These are phyloP conservation scores for Microcyclospora tardicrescens DNA, from an alignment of 2,329 filamentous ascomycete species.

Conservation along the genomic window DNA sequence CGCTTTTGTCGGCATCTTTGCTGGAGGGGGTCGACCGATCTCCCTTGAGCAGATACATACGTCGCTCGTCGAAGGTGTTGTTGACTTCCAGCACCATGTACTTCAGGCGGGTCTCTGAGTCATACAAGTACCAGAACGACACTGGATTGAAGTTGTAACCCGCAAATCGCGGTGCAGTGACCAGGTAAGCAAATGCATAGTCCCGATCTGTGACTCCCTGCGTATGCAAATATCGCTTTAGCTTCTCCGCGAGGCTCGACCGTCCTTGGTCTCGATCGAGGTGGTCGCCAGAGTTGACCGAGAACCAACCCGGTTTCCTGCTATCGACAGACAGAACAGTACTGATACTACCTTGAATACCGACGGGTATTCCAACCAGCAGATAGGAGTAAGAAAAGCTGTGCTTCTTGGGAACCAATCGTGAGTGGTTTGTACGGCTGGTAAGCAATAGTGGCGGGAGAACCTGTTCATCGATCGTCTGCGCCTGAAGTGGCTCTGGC, in stretches of 20 bases:
- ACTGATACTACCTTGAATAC: slow-evolving; percentile 43
- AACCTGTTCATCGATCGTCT: slow-evolving; percentile 20
- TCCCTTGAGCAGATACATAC: slow-evolving; percentile 49
- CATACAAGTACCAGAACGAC: slow-evolving; percentile 70
- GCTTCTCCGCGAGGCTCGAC: slow-evolving; percentile 47
- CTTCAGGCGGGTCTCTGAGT: slow-evolving; percentile 40
- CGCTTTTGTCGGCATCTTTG: slow-evolving; percentile 1
- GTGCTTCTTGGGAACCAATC: slow-evolving; percentile 55
- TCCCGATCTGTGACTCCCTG: slow-evolving; percentile 45
- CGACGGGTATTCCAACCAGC: slow-evolving; percentile 53
- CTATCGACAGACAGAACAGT: slow-evolving; percentile 41
- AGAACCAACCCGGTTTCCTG: slow-evolving; percentile 39
- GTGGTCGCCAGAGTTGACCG: slow-evolving; percentile 48
- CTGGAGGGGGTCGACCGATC: slow-evolving; percentile 9
- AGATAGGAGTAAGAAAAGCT: slow-evolving; percentile 60
- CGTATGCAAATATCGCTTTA: slow-evolving; percentile 43
- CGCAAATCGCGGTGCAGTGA: slow-evolving; percentile 56
- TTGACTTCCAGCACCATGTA: slow-evolving; percentile 63
- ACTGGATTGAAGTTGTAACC: slow-evolving; percentile 64
- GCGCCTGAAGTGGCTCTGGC: slow-evolving; percentile 6
- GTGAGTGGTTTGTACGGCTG: slow-evolving; percentile 50
- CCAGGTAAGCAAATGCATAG: slow-evolving; percentile 56
- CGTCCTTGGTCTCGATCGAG: slow-evolving; percentile 41
- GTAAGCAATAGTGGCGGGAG: slow-evolving; percentile 47
- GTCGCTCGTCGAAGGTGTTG: slow-evolving; percentile 62